phyloP scores from a whole-genome alignment of 2,329 filamentous ascomycete genomes.

The Chalara sp. region DNA sequence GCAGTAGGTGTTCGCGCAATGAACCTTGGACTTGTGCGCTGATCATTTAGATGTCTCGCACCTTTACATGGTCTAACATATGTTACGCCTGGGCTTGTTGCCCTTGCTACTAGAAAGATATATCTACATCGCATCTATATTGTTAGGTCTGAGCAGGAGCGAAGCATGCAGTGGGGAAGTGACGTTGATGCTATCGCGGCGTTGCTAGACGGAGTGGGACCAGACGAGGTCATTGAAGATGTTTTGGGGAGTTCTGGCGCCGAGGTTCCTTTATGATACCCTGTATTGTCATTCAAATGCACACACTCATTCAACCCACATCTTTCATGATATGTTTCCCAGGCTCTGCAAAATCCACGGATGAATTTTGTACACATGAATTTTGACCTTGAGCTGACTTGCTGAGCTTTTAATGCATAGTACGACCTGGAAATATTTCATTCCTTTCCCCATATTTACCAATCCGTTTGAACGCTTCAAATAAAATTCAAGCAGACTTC shows the following conservation, averaged over 20 bases:
- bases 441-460: no score
- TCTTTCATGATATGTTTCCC: no score
- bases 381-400: no score
- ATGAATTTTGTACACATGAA: no score
- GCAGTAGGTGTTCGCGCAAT: conserved; percentile 34
- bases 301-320: no score
- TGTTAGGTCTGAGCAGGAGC: conserved; percentile 62
- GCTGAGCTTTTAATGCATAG: no score
- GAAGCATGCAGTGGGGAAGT: conserved; percentile 92
- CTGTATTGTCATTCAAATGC: background rate
- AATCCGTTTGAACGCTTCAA: no score
- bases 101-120: conserved; percentile 75
- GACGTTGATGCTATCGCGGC: conserved; percentile 60
- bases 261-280: conserved; percentile 41
- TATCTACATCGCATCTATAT: conserved; percentile 80
- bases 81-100: conserved; percentile 77
- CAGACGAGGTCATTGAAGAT: conserved; percentile 59
- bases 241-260: conserved; percentile 47
- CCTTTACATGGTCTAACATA: conserved; percentile 75
- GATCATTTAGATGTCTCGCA: conserved; percentile 55
- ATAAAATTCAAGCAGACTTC: no score
- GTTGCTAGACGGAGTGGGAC: conserved; percentile 54
- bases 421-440: no score
- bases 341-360: no score
- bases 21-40: conserved; percentile 14